phyloP scores from a whole-genome alignment of 1,139 yeast species.

The Sugiyamaella pinicola region DNA sequence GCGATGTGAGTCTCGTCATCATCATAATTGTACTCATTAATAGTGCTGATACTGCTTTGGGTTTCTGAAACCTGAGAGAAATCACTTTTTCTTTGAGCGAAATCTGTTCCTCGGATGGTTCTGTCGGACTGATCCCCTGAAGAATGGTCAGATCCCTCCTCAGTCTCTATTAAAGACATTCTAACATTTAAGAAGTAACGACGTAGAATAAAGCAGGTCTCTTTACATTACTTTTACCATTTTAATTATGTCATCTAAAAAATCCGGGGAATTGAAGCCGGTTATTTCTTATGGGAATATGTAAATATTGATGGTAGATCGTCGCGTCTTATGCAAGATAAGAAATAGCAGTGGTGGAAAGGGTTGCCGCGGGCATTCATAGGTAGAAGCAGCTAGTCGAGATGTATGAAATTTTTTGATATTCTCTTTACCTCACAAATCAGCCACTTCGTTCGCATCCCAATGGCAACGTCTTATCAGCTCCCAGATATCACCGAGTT shows the following conservation, averaged over 20 bases:
- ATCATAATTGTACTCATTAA: background rate
- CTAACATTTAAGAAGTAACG: too few species aligned
- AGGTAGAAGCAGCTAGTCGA: background rate
- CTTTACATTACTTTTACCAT: too few species aligned
- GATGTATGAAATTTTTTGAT: background rate
- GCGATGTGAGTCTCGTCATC: slow-evolving; percentile 1
- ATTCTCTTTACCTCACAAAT: background rate
- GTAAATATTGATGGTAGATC: background rate
- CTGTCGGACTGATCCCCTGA: background rate
- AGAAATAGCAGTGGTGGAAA: background rate
- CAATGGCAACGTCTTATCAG: slow-evolving; percentile 20
- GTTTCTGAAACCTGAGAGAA: background rate
- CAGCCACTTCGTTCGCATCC: background rate
- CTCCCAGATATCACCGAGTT: slow-evolving; percentile 30
- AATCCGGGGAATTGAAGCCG: background rate
- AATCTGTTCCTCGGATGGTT: slow-evolving; percentile 2
- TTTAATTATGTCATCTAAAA: too few species aligned
- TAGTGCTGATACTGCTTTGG: background rate
- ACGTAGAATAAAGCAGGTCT: too few species aligned
- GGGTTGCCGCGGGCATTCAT: slow-evolving; percentile 5
- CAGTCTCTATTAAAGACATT: too few species aligned
- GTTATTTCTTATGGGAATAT: background rate
- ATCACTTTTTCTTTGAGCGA: background rate
- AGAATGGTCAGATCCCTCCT: background rate
- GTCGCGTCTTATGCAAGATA: background rate